Evolutionary conservation across 306 rosid genomes (phyloP), one percentile per base, ranked within the genome.

Genomic region (Nissolia schottii): DNA sequence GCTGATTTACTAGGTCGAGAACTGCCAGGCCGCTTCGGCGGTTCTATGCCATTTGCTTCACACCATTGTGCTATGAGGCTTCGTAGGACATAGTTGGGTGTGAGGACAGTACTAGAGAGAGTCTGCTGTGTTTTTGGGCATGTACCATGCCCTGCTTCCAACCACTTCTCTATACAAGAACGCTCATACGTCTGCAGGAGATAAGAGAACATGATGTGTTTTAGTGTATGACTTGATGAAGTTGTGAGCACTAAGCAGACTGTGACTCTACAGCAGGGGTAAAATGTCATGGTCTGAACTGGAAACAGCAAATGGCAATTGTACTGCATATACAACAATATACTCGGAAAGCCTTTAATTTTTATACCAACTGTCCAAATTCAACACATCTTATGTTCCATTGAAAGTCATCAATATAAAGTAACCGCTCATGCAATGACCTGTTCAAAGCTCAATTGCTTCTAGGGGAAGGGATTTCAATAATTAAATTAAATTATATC

Each of bases 11-110:
- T 82, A 7, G 89, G 87, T 57, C 66, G 82, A 62, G 90, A 86
- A 74, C 76, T 85, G 73, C 85, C 85, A 53, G 90, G 93, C 57
- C 93, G 86, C 81, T 95, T 89, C 23, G 99, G 99, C 45, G 95
- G 96, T 83, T 91, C 97, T 24, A 95, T 57, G 69, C 96, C 97
- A 81, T 95, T 95, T 67, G 89, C 84, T 84, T 95, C 99, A 16
- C 99, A 95, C 97, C 99, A 95, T 45, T 91, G 97, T 62, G 91
- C 88, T 86, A 95, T 92, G 76, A 95, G 97, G 69, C 96, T 95
- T 60, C 96, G 87, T 71, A 95, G 81, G 61, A 85, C 99, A 59
- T 86, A 95, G 84, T 95, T 95, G 2, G 99, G 97, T 28, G 99
- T 89, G 58, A 92, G 90, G 79, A 80, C 83, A 35, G 88, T 78